Evolutionary conservation across 345 rosid species (phyloP), one percentile per base, ranked within the genome.

Genomic region (Citrus hindsii): DNA sequence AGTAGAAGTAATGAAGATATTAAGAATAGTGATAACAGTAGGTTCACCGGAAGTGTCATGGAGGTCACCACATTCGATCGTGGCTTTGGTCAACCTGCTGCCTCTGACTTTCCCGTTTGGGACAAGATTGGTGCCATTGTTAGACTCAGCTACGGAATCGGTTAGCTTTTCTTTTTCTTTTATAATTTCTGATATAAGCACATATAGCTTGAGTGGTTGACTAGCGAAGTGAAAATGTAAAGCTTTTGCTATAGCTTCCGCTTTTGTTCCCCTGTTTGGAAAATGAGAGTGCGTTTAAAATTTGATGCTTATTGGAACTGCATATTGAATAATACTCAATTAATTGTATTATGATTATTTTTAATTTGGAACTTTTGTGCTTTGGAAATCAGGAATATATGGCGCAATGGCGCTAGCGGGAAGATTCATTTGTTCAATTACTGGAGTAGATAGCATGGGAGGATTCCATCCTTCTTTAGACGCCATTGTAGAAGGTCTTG

Each of bases 331-430:
- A 42, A 12, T 46, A 46, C 51, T 46, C 51, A 12, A 46, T 5
- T 53, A 53, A 53, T 53, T 53, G 22, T 4, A 28, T 4, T 14
- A 63, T 14, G 1, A 12, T 5, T 32, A 14, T 35, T 64, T 63
- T 6, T 63, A 28, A 64, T 64, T 30, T 18, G 21, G 22, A 30
- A 28, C 16, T 63, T 69, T 48, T 3, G 32, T 42, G 60, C 59
- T 73, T 66, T 9, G 19, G 55, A 77, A 27, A 63, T 27, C 82
- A 96, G 99, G 98, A 61, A 89, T 96, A 77, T 94, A 96, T 81
- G 99, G 94, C 37, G 97, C 91, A 74, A 96, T 96, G 97, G 98
- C 87, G 56, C 80, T 92, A 58, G 94, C 93, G 21, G 99, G 98
- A 62, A 89, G 92, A 71, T 85, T 96, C n/a, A 89, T 96, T 79